Evolutionary conservation across 306 rosid genomes (phyloP), one percentile per base, ranked within the genome.

Genomic region (Pachyrhizus erosus): DNA sequence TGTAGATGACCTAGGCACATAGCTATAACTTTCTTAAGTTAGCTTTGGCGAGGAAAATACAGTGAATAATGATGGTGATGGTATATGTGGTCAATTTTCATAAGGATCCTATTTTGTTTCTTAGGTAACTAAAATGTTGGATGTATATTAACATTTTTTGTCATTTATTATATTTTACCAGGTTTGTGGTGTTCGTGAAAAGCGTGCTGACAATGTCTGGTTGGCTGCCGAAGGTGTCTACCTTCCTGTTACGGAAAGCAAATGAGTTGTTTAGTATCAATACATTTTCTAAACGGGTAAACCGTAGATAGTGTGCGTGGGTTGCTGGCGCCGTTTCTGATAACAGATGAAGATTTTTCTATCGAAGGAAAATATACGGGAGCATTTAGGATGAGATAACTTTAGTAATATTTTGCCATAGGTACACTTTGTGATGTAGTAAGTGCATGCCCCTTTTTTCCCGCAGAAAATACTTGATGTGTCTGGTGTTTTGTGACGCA

Each of bases 181-280:
- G 99, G 98, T 93, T 64, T 96, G 99, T 34, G 97, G 92, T 23
- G 84, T 96, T 29, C 88, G 90, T 42, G 99, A 96, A 40, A 96
- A 93, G 88, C 97, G 97, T 0, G 91, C 94, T 1, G 99, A 96
- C 76, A 96, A 93, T 73, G 85, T 93, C 33, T 96, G 99, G 99
- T 51, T 96, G 91, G 97, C 98, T 14, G 97, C 95, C 0, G 99
- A 96, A 88, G 99, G 99, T 12, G 98, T 91, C 31, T 96, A 93
- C 88, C 97, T 96, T 57, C 99, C 99, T 0, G 84, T 93, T 42
- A 84, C 83, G 3, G 94, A 87, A 87, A 84, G 89, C 69, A 92
- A 93, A 90, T 92, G 90, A 89, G 37, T 34, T 76, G 52, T 70
- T 79, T 69, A 33, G 82, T 68, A 78, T 43, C 29, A 61, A 80